Base-by-base conservation (phyloP, 768 basidiomycete species). In the Pholiota microspora region DNA sequence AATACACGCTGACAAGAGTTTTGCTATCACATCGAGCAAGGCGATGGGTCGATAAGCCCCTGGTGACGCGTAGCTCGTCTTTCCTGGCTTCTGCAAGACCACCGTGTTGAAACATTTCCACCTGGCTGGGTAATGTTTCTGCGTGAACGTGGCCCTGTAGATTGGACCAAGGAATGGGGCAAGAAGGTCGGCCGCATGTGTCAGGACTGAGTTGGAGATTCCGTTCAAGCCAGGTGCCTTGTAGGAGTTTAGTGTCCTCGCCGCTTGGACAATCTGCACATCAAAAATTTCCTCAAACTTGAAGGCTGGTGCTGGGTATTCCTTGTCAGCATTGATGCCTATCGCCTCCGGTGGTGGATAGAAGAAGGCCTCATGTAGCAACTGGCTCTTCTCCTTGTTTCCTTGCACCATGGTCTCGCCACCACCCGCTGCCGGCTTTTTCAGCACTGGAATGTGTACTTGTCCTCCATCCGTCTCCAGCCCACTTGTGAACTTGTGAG, bases 11-110 rank as follows among this genome's bases (percentile, higher is more conserved):
- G n/a, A n/a, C n/a, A n/a, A n/a, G n/a, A n/a, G n/a, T n/a, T n/a
- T n/a, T n/a, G n/a, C n/a, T n/a, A n/a, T n/a, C n/a, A n/a, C n/a
- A n/a, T n/a, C 51, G 0, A 75, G 59, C 0, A 77, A 67, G 0
- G 67, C 67, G 4, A 78, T 74, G 0, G 74, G 77, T 1, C 68
- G 52, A 36, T 72, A 73, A 0, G 73, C 67, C 21, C 70, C 71
- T 0, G 76, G 59, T 0, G 56, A 28, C 0, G 62, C 50, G 61
- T 80, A 79, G 53, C 67, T 52, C 0, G 65, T 52, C 48, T 70
- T 67, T 0, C 73, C 70, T 0, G 75, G 75, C 45, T 80, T 80
- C 0, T 61, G 40, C 0, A 80, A 62, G 0, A 74, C 67, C 0
- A 71, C 52, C 0, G 69, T 74, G 1, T 40, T 63, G n/a, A 62